A percentile compares a stretch with the other conserved stretches of the same genome.
Evolutionary conservation across 139 green algal genomes (phyloP).

Genomic region (Chlamydomonas sp.): DNA sequence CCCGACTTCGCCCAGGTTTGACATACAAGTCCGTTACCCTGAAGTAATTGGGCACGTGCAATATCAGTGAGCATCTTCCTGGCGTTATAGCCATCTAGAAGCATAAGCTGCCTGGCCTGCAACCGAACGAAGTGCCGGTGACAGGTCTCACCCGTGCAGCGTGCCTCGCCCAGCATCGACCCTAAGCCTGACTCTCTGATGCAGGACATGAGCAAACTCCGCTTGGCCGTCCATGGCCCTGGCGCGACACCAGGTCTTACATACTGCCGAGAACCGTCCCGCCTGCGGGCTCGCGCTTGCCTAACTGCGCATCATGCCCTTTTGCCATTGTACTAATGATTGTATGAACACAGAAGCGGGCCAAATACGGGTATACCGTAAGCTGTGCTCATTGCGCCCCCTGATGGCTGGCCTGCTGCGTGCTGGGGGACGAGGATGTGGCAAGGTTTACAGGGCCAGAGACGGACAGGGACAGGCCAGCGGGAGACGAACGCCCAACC

Average conservation of each 20-base stretch:
- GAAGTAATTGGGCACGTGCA: background rate
- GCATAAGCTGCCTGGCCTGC: background rate
- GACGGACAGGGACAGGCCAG: no score
- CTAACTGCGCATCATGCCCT: no score
- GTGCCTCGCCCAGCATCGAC: background rate
- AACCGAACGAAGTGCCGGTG: no score
- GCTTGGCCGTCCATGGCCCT: background rate
- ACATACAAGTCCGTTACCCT: slow-evolving; percentile 24
- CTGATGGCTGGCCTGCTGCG: no score
- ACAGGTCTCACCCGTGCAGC: slow-evolving; percentile 11
- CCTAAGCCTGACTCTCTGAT: slow-evolving; percentile 20
- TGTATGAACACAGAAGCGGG: no score
- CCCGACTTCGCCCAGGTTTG: background rate
- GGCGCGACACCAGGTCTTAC: background rate
- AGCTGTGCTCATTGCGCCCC: no score
- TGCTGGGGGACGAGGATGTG: no score
- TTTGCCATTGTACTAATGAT: no score
- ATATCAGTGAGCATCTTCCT: no score
- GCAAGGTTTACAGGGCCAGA: no score
- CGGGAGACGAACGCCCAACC: no score
- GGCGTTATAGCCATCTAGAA: background rate
- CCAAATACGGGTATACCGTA: no score
- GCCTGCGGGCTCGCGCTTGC: background rate
- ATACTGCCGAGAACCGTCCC: background rate
- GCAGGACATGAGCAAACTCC: slow-evolving; percentile 25